Evolutionary conservation across 176 grass and related monocot genomes (phyloP), one percentile per base, ranked within the genome.

Genomic region (Oryza glaberrima): DNA sequence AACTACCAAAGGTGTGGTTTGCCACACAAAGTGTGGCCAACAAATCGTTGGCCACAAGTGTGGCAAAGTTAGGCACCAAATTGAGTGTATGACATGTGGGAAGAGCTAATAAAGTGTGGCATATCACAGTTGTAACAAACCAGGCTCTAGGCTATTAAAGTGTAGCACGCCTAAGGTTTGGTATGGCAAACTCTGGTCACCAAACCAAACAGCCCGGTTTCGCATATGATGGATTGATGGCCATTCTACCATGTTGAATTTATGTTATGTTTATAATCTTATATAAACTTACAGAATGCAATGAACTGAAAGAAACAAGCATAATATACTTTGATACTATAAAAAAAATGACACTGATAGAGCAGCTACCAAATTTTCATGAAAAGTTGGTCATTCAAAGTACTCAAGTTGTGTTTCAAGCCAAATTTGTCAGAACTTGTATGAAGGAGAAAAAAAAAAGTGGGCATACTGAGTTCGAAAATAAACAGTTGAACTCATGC

Each of bases 291-390:
- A 71, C 20, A 60, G 26, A 40, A 76, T 45, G 65, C 35, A 81
- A 32, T 34, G 25, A 72, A 81, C 22, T 69, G 58, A 80, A 81
- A 32, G 48, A 46, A 75, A n/a, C 38, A 19, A 77, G 5, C 58
- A 5, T 51, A 23, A 16, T 77, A 77, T 77, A 78, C 3, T 49
- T 22, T 78, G 34, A 40, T 61, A 70, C 3, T 20, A 16, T 63
- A 77, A 82, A 83, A 82, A 69, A 20, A 69, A 56, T 44, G 16
- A 65, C 0, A 7, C 26, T 35, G 11, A 47, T 51, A 90, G 10
- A 65, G 48, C 16, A 76, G 17, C 23, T 78, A 73, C 68, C 47
- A 81, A n/a, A 65, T 15, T 83, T 70, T 44, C 76, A 64, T 70
- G 41, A 54, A 54, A 75, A 47, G 40, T 34, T 44, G 20, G 45